Percentiles rank a stretch among this genome's conserved stretches.
Conservation (phyloP, 2,329 filamentous ascomycete species). For the Sphaceloma murrayae region DNA sequence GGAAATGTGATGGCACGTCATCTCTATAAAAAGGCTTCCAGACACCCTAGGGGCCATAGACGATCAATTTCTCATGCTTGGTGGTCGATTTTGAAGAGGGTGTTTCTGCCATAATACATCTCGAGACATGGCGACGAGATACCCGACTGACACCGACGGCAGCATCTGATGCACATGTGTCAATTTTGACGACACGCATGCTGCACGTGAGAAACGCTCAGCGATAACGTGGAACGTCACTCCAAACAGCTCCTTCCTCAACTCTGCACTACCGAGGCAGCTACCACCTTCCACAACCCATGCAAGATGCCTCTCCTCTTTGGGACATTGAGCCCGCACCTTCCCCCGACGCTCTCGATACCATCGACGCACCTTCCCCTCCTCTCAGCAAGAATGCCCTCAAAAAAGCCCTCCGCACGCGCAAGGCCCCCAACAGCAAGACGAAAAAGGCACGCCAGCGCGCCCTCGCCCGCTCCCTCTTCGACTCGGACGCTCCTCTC, state of each 20-base stretch:
- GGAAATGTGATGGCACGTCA: no score
- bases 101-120: no score
- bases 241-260: neutral
- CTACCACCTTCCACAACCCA: neutral
- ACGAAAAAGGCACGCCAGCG: constrained; percentile 1
- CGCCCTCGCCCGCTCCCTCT: neutral
- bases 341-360: neutral
- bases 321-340: neutral
- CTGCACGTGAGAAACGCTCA: no score
- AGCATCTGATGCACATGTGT: no score
- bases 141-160: no score
- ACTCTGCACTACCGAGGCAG: neutral
- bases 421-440: neutral
- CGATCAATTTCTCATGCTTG: no score
- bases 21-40: no score
- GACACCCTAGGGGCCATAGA: no score
- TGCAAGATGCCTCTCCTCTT: neutral
- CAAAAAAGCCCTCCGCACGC: neutral
- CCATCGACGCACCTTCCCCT: neutral
- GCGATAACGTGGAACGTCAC: no score
- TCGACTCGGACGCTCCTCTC: neutral
- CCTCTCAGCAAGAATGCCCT: constrained; percentile 1
- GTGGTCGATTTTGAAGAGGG: no score
- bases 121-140: no score
- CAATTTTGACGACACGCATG: no score